Percentiles rank a stretch among this genome's conserved stretches.
Conservation (phyloP, 1,284 basidiomycete species). For the Tetrapyrgos nigripes region DNA sequence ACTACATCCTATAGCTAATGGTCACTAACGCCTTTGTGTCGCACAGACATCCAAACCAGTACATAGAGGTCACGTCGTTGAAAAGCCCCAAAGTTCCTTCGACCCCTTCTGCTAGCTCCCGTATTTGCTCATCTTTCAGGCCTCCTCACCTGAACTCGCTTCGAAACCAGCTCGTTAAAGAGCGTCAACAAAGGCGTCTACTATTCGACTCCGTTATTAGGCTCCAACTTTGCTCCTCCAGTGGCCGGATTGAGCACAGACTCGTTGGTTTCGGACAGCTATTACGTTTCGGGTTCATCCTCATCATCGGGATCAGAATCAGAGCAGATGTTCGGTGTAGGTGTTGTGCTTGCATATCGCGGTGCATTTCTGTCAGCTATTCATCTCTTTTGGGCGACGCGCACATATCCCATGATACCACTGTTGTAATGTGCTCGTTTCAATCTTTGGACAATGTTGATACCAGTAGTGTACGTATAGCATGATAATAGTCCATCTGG, state of each 20-base stretch:
- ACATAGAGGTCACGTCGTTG: neutral
- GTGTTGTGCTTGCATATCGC: neutral
- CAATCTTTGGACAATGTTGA: too few species aligned
- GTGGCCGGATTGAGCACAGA: neutral
- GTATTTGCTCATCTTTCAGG: neutral
- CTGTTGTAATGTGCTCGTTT: too few species aligned
- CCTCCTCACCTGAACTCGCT: neutral
- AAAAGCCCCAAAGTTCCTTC: neutral
- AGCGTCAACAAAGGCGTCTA: neutral
- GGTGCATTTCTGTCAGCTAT: too few species aligned
- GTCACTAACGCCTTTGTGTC: too few species aligned
- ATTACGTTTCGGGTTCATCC: conserved; percentile 9
- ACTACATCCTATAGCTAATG: too few species aligned
- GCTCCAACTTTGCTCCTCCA: conserved; percentile 1
- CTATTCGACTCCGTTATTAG: neutral
- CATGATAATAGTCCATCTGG: too few species aligned
- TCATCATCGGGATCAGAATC: conserved; percentile 14
- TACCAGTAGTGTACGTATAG: too few species aligned
- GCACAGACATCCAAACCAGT: too few species aligned
- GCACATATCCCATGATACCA: too few species aligned
- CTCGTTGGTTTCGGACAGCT: conserved; percentile 7
- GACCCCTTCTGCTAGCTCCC: neutral
- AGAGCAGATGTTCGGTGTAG: neutral
- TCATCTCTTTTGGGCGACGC: too few species aligned
- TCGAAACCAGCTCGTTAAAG: conserved; percentile 4